Conservation (phyloP, 495 filamentous ascomycete species). For the Immersiella caudata region DNA sequence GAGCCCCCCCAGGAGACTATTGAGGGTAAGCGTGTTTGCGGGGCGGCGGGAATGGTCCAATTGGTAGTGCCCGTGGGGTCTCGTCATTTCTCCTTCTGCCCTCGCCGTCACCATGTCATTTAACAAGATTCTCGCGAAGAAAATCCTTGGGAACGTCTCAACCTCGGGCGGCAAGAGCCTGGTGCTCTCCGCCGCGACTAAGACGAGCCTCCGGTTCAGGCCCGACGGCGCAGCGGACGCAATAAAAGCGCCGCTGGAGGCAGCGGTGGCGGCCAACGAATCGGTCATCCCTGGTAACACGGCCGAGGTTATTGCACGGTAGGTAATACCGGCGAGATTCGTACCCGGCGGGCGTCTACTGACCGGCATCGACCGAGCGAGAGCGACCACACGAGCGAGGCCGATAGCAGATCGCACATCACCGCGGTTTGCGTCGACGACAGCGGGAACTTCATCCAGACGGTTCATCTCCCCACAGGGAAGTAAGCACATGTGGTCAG, state of each 20-base stretch:
- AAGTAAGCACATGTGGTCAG: slow-evolving; percentile 15
- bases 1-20: no score
- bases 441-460: slow-evolving; percentile 19
- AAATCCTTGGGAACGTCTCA: slow-evolving; percentile 12
- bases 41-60: no score
- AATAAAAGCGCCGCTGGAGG: slow-evolving; percentile 17
- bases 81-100: slow-evolving; percentile 14
- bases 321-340: slow-evolving; percentile 17
- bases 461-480: slow-evolving; percentile 18
- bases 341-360: slow-evolving; percentile 18
- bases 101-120: slow-evolving; percentile 19
- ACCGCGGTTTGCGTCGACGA: slow-evolving; percentile 18
- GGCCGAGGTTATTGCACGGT: slow-evolving; percentile 18
- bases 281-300: slow-evolving; percentile 16
- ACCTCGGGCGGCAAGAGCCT: slow-evolving; percentile 19
- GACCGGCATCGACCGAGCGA: slow-evolving; percentile 16
- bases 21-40: no score
- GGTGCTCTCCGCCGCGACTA: slow-evolving; percentile 20
- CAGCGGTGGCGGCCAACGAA: slow-evolving; percentile 19
- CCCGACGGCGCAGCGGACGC: slow-evolving; percentile 17
- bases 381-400: slow-evolving; percentile 17
- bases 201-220: slow-evolving; percentile 15
- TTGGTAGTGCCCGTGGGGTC: no score
- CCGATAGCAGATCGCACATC: slow-evolving; percentile 19
- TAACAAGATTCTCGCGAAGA: slow-evolving; percentile 20